Base-by-base conservation (phyloP, 805 yeast genomes). In the Suhomyces sp. region DNA sequence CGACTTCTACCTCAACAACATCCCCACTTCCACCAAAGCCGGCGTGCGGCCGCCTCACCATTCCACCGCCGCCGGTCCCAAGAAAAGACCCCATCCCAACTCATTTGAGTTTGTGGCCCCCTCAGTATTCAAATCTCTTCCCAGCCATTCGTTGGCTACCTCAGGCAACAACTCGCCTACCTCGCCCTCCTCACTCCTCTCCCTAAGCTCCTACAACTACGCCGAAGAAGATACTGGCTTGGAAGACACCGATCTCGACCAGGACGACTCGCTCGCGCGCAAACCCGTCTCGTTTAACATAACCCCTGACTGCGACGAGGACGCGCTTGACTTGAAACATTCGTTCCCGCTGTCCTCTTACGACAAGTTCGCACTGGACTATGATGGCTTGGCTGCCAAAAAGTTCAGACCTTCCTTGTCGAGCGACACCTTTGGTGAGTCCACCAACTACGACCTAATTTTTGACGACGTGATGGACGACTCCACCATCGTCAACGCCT, bases 1-100 rank as follows among this genome's bases (percentile, higher is more conserved):
- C 50, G 77, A 72, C 53, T 72, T 72, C 50, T 53, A 62, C 48
- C 59, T 72, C 56, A 72, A 72, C 59, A 72, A 72, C 52, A 69
- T 72, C 37, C 73, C 72, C 44, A 64, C 65, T 12, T 25, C 24
- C 41, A 58, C 71, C 43, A 64, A 64, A n/a, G n/a, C 19, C 19
- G 57, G 54, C 9, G 40, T 53, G 29, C 56, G 52, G 27, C 54
- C 48, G 33, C 53, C 24, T 12, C 29, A 21, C 29, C 31, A 50
- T 15, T 21, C 40, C 13, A 15, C 40, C 10, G 27, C 46, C 44
- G 12, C 44, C 3, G 31, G 15, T 13, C 12, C 48, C 43, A 46
- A 43, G 10, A 37, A 20, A 17, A 19, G 44, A n/a, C 39, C 27
- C 44, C 47, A 19, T 22, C 48, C 41, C n/a, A 37, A 20, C n/a